Base-by-base conservation (phyloP, 2,329 filamentous ascomycete species). In the Eutypella sp. region DNA sequence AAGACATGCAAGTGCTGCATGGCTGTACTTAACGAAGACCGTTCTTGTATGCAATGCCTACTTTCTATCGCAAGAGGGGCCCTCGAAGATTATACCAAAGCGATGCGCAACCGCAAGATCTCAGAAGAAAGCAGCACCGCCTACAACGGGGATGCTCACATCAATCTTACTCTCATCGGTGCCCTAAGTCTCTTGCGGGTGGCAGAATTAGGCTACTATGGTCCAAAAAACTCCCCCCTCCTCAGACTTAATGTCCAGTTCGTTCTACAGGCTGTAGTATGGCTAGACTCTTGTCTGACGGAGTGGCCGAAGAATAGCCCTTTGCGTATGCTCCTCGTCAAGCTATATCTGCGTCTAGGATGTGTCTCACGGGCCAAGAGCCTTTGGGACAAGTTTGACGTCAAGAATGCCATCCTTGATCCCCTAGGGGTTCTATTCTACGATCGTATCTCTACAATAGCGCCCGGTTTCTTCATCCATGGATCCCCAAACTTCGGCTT, bases 371-470 rank as follows among this genome's bases (percentile, higher is more conserved):
- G 68, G 16, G 74, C 74, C 0, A 64, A 70, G 20, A 59, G 71
- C 27, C 59, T 77, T 2, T 81, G 77, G 76, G 64, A 68, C 10
- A 67, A 67, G 0, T 66, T 80, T 9, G 75, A 71, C 3, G 71
- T 82, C 2, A 82, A 82, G 60, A 71, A 78, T 19, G 76, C 75
- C 0, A 76, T 80, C 23, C 71, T 78, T n/a, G 77, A 81, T 50
- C 74, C 76, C 0, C 66, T 82, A 1, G 76, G 68, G 3, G 72
- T 76, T 0, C 62, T 79, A 1, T 78, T 78, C 47, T 74, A 76
- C 48, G 79, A 82, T 55, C 70, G 79, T 2, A 61, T 81, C 5
- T 75, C 76, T 1, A 74, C 69, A 1, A 57, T 81, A 2, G 66
- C 77, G 0, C 78, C 78, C 0, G 66, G 64, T 0, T 52, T 69